These are phyloP conservation scores for Botrytis galanthina DNA, from an alignment of 2,329 filamentous ascomycete species.

Conservation along the genomic window DNA sequence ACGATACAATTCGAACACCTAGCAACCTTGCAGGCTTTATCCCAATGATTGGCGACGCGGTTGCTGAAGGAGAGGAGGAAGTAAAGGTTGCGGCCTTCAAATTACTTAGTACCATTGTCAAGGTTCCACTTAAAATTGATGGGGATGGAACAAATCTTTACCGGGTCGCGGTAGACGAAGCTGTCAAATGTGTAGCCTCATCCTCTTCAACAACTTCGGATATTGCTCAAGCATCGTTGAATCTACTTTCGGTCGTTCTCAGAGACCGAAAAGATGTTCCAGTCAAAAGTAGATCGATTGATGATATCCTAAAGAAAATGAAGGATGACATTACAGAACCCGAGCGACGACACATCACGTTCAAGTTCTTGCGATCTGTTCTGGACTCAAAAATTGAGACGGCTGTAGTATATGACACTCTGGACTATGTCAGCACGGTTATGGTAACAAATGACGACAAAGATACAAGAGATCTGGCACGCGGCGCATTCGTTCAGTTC, in stretches of 20 bases:
- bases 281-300: conserved; percentile 78
- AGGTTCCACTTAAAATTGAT: conserved; percentile 71
- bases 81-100: conserved; percentile 86
- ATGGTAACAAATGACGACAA: conserved; percentile 97
- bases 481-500: conserved; percentile 91
- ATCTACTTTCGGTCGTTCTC: conserved; percentile 80
- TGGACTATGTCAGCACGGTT: conserved; percentile 83
- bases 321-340: conserved; percentile 90
- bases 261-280: conserved; percentile 74
- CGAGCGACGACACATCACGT: conserved; percentile 86
- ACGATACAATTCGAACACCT: conserved; percentile 75
- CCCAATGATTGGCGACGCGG: conserved; percentile 81
- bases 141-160: conserved; percentile 59
- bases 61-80: conserved; percentile 84
- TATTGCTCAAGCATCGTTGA: conserved; percentile 81
- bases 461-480: conserved; percentile 79
- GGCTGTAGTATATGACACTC: conserved; percentile 82
- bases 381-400: conserved; percentile 83
- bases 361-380: conserved; percentile 88
- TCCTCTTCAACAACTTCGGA: conserved; percentile 79
- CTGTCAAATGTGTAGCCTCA: conserved; percentile 74
- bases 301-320: conserved; percentile 76
- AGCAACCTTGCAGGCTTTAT: conserved; percentile 82
- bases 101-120: conserved; percentile 79
- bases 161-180: conserved; percentile 81